Evolutionary conservation across 169 alveolate species (phyloP).

Genomic region (Neospora caninum): DNA sequence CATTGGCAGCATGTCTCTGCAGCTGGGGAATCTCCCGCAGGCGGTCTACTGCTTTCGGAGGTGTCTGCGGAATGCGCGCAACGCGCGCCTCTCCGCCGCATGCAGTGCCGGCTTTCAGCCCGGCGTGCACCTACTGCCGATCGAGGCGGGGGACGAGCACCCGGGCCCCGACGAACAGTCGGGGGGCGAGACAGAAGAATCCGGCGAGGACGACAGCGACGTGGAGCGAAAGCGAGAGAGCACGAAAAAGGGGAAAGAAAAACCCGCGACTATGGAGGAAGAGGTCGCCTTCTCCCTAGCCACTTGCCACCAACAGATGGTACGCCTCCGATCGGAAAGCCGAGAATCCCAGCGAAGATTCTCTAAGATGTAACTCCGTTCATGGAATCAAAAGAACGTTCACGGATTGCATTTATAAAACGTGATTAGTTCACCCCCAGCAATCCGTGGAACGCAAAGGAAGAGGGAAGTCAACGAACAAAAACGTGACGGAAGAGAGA

Average conservation of each 20-base stretch:
- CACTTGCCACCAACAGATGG: slow-evolving; percentile 20
- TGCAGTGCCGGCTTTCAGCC: neutral
- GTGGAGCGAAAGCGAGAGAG: neutral
- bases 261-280: neutral
- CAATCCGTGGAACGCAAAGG: too few relatives aligned
- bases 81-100: slow-evolving; percentile 11
- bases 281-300: slow-evolving; percentile 29
- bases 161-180: neutral
- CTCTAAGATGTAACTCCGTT: too few relatives aligned
- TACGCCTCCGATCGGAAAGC: neutral
- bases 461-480: too few relatives aligned
- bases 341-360: too few relatives aligned
- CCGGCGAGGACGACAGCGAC: neutral
- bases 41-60: slow-evolving; percentile 63
- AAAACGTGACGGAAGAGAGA: too few relatives aligned
- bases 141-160: neutral
- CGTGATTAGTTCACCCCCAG: too few relatives aligned
- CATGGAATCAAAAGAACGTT: too few relatives aligned
- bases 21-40: slow-evolving; percentile 33
- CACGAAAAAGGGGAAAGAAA: neutral
- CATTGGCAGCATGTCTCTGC: slow-evolving; percentile 42
- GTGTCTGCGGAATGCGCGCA: slow-evolving; percentile 32
- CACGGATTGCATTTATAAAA: too few relatives aligned
- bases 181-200: neutral
- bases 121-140: neutral